Base-by-base conservation (phyloP, 2,329 filamentous ascomycete species). In the Colletotrichum lupini region DNA sequence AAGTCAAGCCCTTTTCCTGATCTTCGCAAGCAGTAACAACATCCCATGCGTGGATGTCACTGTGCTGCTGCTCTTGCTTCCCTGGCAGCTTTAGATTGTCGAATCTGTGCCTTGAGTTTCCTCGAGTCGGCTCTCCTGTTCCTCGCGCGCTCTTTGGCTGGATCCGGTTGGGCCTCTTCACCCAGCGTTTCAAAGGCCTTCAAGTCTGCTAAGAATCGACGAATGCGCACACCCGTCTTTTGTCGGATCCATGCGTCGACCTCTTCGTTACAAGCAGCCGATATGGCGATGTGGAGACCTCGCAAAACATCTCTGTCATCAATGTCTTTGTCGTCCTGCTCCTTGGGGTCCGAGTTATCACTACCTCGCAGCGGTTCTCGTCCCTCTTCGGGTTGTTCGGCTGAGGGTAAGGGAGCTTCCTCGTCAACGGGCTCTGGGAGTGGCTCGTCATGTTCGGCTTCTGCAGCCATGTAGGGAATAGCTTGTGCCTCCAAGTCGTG, bases 131-230 rank as follows among this genome's bases (percentile, higher is more conserved):
- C 76, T 60, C 77, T 77, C 71, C 80, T 79, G 65, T 76, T 77
- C 56, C 76, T 78, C 5, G 77, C 78, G 22, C 78, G 77, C 57
- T 80, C 76, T 26, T 77, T 75, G 56, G 74, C 76, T 9, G 76
- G 76, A 35, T 80, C 79, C 5, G 55, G 76, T 8, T 77, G 66
- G 0, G 76, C 73, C 16, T 82, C 80, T 16, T 82, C 80, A 2
- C 81, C 81, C 53, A 90, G 76, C 14, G 82, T 82, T 68, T 90
- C 88, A 57, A 90, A 84, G 1, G 83, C 83, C 76, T 84, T 87
- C 49, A 91, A 77, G 76, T 90, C 88, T 4, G 87, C 87, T 19
- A 91, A 78, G 73, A 91, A 89, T 7, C 85, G 85, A 42, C 89
- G 84, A 58, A 91, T 84, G 16, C 87, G 82, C 28, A 89, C 77